Percentiles rank a stretch among this genome's conserved stretches.
phyloP scores from a whole-genome alignment of 352 stramenopile genomes.

The Globisporangium alternatum region DNA sequence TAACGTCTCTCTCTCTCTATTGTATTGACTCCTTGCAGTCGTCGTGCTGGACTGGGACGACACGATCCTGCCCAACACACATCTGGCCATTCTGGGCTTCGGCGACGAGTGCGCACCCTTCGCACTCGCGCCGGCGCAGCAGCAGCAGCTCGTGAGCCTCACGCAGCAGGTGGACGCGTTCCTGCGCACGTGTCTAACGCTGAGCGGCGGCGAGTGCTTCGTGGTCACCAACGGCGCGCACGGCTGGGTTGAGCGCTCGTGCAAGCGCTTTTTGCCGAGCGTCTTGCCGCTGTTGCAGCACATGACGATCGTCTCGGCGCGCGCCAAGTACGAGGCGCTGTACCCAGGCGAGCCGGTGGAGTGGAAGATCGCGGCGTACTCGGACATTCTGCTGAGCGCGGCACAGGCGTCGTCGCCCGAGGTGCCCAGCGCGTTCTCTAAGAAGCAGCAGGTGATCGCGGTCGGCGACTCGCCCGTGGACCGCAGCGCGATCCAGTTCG shows the following conservation, averaged over 20 bases:
- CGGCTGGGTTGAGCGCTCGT: slow-evolving; percentile 77
- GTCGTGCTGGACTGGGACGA: slow-evolving; percentile 84
- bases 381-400: slow-evolving; percentile 44
- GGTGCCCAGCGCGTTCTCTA: slow-evolving; percentile 24
- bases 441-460: slow-evolving; percentile 60
- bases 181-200: slow-evolving; percentile 42
- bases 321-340: slow-evolving; percentile 52
- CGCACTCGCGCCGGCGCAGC: slow-evolving; percentile 25
- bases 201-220: slow-evolving; percentile 31
- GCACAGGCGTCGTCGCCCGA: slow-evolving; percentile 13
- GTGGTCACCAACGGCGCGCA: slow-evolving; percentile 72
- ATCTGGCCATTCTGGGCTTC: slow-evolving; percentile 63
- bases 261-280: slow-evolving; percentile 63
- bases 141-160: slow-evolving; percentile 31
- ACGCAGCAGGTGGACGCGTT: slow-evolving; percentile 40
- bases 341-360: slow-evolving; percentile 64
- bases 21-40: slow-evolving; percentile 27
- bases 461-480: slow-evolving; percentile 72
- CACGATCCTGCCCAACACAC: slow-evolving; percentile 74
- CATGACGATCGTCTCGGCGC: slow-evolving; percentile 67
- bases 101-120: slow-evolving; percentile 47
- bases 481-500: slow-evolving; percentile 67
- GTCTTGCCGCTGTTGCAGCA: slow-evolving; percentile 49
- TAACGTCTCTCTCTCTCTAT: background rate
- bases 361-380: slow-evolving; percentile 79